A percentile compares a stretch with the other conserved stretches of the same genome.
Conservation (phyloP, 2,329 filamentous ascomycete species). For the Aschersonia sp. region DNA sequence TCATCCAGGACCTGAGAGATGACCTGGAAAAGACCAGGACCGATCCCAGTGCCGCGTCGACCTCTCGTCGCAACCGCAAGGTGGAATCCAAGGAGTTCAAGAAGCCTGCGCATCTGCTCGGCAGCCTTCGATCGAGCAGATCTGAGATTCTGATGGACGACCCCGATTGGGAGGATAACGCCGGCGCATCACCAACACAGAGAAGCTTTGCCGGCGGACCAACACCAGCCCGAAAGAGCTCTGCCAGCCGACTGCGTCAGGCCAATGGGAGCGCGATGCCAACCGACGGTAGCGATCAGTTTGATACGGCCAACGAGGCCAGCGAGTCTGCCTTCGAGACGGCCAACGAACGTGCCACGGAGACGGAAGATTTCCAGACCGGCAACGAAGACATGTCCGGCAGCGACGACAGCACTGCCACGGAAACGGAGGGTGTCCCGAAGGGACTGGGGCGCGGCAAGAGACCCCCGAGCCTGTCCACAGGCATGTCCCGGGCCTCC, state of each 20-base stretch:
- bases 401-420: slow-evolving; percentile 73
- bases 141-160: slow-evolving; percentile 74
- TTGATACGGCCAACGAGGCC: slow-evolving; percentile 71
- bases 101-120: slow-evolving; percentile 66
- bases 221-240: not conserved
- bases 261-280: slow-evolving; percentile 6
- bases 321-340: slow-evolving; percentile 51
- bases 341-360: slow-evolving; percentile 66
- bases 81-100: slow-evolving; percentile 55
- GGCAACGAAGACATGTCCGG: slow-evolving; percentile 67
- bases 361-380: slow-evolving; percentile 91
- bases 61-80: slow-evolving; percentile 49
- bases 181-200: slow-evolving; percentile 10
- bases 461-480: slow-evolving; percentile 26
- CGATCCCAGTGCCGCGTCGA: slow-evolving; percentile 25
- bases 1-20: slow-evolving; percentile 89
- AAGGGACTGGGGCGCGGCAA: slow-evolving; percentile 27
- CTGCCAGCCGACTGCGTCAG: slow-evolving; percentile 8
- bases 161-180: slow-evolving; percentile 78
- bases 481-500: slow-evolving; percentile 22
- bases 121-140: slow-evolving; percentile 55
- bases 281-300: slow-evolving; percentile 49
- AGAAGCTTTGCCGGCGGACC: no score
- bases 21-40: slow-evolving; percentile 64
- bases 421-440: slow-evolving; percentile 64